Evolutionary conservation across 2,329 filamentous ascomycete species (phyloP).

Genomic region (Endoconidiophora laricicola): DNA sequence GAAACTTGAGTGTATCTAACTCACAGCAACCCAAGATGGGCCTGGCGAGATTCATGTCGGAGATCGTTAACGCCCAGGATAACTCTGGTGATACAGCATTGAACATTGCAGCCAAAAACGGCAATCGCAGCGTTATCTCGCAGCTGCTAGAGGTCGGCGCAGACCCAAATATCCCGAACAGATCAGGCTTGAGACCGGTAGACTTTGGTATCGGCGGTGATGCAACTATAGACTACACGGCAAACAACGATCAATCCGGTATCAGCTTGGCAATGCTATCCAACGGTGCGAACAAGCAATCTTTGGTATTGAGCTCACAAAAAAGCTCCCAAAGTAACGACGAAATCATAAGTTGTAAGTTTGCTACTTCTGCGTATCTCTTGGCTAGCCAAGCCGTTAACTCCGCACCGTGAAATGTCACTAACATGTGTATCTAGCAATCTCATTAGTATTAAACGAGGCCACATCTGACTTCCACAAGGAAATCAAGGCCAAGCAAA

Average conservation of each 20-base stretch:
- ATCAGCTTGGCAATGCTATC: constrained; percentile 22
- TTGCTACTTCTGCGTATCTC: not conserved
- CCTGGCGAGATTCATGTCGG: constrained; percentile 83
- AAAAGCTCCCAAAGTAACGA: constrained; percentile 56
- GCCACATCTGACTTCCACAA: constrained; percentile 64
- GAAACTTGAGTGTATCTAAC: constrained; percentile 23
- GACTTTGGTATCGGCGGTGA: constrained; percentile 85
- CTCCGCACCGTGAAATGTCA: not conserved
- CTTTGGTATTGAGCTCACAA: constrained; percentile 28
- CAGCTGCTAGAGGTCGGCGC: constrained; percentile 90
- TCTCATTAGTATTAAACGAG: constrained; percentile 65
- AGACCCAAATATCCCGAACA: constrained; percentile 80
- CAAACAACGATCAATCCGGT: constrained; percentile 23
- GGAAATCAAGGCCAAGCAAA: constrained; percentile 70
- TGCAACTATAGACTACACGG: constrained; percentile 26
- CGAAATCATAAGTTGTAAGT: constrained; percentile 64
- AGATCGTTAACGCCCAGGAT: constrained; percentile 92
- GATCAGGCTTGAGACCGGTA: constrained; percentile 72
- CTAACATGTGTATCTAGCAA: constrained; percentile 37
- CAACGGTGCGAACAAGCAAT: constrained; percentile 19
- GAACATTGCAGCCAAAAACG: constrained; percentile 83
- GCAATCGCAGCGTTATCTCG: constrained; percentile 89
- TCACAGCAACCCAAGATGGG: constrained; percentile 52
- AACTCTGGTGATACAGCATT: constrained; percentile 88
- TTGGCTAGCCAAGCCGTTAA: not conserved